A percentile compares a stretch with the other conserved stretches of the same genome.
These are phyloP conservation scores for Purpureocillium lavendulum DNA, from an alignment of 2,329 filamentous ascomycete species.

Conservation along the genomic window DNA sequence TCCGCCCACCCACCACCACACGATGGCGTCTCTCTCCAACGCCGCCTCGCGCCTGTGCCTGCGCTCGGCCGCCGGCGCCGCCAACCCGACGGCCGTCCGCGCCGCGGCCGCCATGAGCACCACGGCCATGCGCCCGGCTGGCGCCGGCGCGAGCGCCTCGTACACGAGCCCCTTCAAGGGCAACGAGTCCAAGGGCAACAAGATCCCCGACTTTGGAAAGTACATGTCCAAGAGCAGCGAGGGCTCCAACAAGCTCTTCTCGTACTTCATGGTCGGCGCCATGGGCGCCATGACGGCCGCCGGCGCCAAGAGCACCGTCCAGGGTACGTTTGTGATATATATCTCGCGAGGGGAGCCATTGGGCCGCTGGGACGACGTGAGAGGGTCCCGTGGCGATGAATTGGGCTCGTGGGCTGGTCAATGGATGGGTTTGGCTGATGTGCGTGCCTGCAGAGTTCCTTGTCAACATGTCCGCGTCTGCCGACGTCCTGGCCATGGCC, in stretches of 20 bases:
- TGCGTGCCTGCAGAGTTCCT: slow-evolving; percentile 70
- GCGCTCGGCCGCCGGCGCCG: slow-evolving; percentile 42
- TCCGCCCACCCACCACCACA: slow-evolving; percentile 10
- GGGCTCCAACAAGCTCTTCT: slow-evolving; percentile 76
- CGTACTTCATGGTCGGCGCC: slow-evolving; percentile 97
- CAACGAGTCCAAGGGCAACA: slow-evolving; percentile 47
- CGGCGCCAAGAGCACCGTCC: slow-evolving; percentile 94
- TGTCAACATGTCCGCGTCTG: slow-evolving; percentile 99
- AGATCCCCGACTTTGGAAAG: slow-evolving; percentile 83
- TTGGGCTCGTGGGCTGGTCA: neutral
- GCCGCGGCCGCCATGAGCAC: slow-evolving; percentile 49
- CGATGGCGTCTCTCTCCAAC: slow-evolving; percentile 62
- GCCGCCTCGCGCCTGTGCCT: slow-evolving; percentile 61
- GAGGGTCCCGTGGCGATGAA: slow-evolving; percentile 4
- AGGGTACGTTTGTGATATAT: slow-evolving; percentile 58
- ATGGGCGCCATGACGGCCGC: slow-evolving; percentile 88
- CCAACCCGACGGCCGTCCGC: slow-evolving; percentile 19
- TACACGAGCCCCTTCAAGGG: slow-evolving; percentile 60
- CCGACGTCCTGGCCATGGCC: slow-evolving; percentile 96
- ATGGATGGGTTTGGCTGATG: slow-evolving; percentile 14
- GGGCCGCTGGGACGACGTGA: slow-evolving; percentile 6
- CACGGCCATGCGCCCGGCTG: slow-evolving; percentile 38
- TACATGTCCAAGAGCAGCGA: slow-evolving; percentile 67
- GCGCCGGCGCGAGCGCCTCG: slow-evolving; percentile 35
- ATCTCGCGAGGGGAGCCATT: slow-evolving; percentile 16